Evolutionary conservation across 2,329 filamentous ascomycete species (phyloP), one percentile per base, ranked within the genome.

Genomic region (Alternaria sp.): DNA sequence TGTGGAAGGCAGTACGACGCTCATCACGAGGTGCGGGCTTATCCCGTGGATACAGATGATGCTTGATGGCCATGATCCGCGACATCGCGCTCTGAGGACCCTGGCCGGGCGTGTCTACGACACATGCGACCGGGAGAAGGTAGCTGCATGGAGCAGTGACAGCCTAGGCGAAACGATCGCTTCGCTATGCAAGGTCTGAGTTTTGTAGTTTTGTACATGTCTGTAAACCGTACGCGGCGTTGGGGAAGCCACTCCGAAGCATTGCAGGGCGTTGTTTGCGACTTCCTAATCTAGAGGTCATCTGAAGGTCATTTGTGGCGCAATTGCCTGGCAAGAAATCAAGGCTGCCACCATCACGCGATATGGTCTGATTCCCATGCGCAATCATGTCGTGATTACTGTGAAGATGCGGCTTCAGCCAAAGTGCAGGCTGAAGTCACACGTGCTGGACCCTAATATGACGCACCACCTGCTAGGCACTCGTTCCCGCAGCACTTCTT

Each of bases 11-110:
- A 93, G 91, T 78, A 92, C 90, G 5, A 95, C 91, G n/a, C 83
- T 97, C 49, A 86, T 93, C 41, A 96, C 93, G 1, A 85, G 94
- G 60, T 89, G 90, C 46, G 92, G 92, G 15, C 82, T 92, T 20
- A 78, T 95, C 57, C 90, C 87, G 68, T 97, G 93, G 94, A 83
- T 95, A 9, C 86, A 90, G 62, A 86, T 87, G 63, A 87, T 88
- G 71, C 78, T 86, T 37, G 85, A 84, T 15, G 68, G 67, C 5
- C 79, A 82, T 4, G 84, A 81, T 55, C 77, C 79, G 47, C 83
- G 85, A 15, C 86, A 87, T 67, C 80, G 78, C 18, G 78, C 88
- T 23, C 81, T 88, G 55, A 84, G 82, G 63, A 85, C 82, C 0
- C 74, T 96, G 72, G 86, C 86, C 71, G 80, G 78, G 68, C 84